Evolutionary conservation across 2,329 filamentous ascomycete species (phyloP).

Genomic region (Venturia pyrina): DNA sequence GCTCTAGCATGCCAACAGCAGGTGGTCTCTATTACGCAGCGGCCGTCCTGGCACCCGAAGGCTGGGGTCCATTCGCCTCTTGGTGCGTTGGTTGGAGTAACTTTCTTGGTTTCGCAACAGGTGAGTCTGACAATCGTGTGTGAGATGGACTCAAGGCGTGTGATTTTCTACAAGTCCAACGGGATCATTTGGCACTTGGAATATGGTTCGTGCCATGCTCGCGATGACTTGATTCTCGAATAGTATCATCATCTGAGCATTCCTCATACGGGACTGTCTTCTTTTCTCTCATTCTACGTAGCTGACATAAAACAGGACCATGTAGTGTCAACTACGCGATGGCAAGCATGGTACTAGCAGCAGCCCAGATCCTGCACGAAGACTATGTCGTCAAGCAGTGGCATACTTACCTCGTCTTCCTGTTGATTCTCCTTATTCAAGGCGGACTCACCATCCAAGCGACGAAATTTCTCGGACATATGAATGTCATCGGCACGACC

Average conservation of each 20-base stretch:
- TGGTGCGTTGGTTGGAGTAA: conserved; percentile 33
- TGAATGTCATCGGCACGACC: conserved; percentile 47
- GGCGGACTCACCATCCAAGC: conserved; percentile 40
- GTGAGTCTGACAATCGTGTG: conserved; percentile 21
- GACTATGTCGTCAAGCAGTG: conserved; percentile 23
- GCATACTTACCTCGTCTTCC: conserved; percentile 26
- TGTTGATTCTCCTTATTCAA: conserved; percentile 23
- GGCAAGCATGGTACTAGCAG: conserved; percentile 41
- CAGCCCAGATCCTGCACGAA: conserved; percentile 24
- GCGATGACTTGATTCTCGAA: no score
- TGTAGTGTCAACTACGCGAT: conserved; percentile 37
- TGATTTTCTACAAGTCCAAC: no score
- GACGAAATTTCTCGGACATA: conserved; percentile 48
- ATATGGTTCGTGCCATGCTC: no score
- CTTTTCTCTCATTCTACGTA: conserved; percentile 29
- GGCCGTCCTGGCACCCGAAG: conserved; percentile 46
- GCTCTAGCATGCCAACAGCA: conserved; percentile 48
- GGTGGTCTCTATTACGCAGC: conserved; percentile 47
- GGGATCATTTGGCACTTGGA: no score
- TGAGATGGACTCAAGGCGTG: conserved; percentile 26
- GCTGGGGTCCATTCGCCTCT: conserved; percentile 46
- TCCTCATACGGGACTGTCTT: no score
- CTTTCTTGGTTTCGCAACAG: conserved; percentile 21
- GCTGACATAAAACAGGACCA: conserved; percentile 16
- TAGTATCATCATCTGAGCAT: no score